These are phyloP conservation scores for Suhomyces wounanorum DNA, from an alignment of 1,139 yeast genomes.

Conservation along the genomic window DNA sequence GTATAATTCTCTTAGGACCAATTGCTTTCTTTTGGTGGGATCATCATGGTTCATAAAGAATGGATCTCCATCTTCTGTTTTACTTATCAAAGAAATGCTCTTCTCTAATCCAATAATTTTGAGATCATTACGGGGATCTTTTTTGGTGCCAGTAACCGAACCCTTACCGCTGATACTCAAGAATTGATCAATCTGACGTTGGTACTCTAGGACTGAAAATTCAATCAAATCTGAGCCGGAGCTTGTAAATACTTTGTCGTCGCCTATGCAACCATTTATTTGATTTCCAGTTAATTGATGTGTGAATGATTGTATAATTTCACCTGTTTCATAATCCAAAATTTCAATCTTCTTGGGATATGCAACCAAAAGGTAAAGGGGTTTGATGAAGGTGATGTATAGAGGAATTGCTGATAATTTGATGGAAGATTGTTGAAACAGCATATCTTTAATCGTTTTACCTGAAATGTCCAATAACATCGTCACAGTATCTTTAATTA, in stretches of 20 bases:
- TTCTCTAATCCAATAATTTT: conserved; percentile 39
- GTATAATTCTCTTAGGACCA: conserved; percentile 36
- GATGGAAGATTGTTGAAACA: conserved; percentile 24
- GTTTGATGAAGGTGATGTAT: conserved; percentile 38
- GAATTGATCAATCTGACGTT: conserved; percentile 45
- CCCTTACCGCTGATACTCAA: conserved; percentile 30
- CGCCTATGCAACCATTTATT: conserved; percentile 21
- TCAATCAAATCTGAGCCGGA: conserved; percentile 33
- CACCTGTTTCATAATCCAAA: conserved; percentile 46
- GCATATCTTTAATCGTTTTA: not conserved
- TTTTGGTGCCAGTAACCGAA: conserved; percentile 19
- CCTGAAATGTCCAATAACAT: conserved; percentile 19
- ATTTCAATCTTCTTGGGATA: conserved; percentile 47
- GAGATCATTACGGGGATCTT: conserved; percentile 32
- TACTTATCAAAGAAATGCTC: conserved; percentile 36
- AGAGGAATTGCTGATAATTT: conserved; percentile 34
- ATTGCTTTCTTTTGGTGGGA: conserved; percentile 31
- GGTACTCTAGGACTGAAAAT: conserved; percentile 34
- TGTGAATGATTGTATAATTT: conserved; percentile 41
- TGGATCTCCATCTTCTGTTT: conserved; percentile 26
- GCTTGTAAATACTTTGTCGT: conserved; percentile 26
- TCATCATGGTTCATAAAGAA: conserved; percentile 25
- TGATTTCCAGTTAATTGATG: conserved; percentile 33
- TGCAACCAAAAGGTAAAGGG: conserved; percentile 47
- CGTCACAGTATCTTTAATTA: conserved; percentile 25